These are phyloP conservation scores for Leishmania braziliensis DNA, from an alignment of 208 protist species.

Conservation along the genomic window DNA sequence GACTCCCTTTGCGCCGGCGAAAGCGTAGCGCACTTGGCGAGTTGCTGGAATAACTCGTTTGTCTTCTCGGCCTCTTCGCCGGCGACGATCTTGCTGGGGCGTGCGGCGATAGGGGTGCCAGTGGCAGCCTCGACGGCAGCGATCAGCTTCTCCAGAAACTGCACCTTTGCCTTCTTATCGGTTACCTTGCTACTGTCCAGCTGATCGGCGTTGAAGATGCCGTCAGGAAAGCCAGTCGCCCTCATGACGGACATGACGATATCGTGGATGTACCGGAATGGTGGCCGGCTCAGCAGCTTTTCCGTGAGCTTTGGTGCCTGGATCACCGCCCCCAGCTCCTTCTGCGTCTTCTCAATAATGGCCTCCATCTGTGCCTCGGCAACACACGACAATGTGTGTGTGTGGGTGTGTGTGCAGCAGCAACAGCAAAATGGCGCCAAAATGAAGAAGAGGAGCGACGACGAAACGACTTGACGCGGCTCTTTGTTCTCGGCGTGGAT, in stretches of 20 bases:
- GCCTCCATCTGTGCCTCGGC: slow-evolving; percentile 32
- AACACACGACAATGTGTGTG: not conserved
- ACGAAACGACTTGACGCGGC: not conserved
- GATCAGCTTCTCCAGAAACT: slow-evolving; percentile 81
- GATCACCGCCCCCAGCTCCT: slow-evolving; percentile 79
- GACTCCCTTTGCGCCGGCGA: slow-evolving; percentile 55
- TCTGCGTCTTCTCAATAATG: slow-evolving; percentile 76
- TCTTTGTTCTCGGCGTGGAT: not conserved
- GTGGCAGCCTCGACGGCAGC: slow-evolving; percentile 77
- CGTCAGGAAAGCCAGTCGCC: slow-evolving; percentile 74
- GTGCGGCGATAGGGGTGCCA: slow-evolving; percentile 52
- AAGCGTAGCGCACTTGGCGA: slow-evolving; percentile 76
- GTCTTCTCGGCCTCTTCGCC: slow-evolving; percentile 88
- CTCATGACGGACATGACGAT: slow-evolving; percentile 74
- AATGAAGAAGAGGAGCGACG: not conserved
- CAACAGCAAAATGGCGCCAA: not conserved
- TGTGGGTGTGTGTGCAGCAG: not conserved
- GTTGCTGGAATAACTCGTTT: slow-evolving; percentile 84
- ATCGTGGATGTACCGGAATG: slow-evolving; percentile 92
- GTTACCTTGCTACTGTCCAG: slow-evolving; percentile 76
- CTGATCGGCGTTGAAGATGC: slow-evolving; percentile 61
- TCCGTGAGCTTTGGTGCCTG: slow-evolving; percentile 85
- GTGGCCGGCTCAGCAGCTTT: slow-evolving; percentile 85
- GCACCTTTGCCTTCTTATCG: slow-evolving; percentile 85
- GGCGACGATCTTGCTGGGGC: slow-evolving; percentile 84